Evolutionary conservation across 768 basidiomycete species (phyloP).

Genomic region (Filobasidium wieringae): DNA sequence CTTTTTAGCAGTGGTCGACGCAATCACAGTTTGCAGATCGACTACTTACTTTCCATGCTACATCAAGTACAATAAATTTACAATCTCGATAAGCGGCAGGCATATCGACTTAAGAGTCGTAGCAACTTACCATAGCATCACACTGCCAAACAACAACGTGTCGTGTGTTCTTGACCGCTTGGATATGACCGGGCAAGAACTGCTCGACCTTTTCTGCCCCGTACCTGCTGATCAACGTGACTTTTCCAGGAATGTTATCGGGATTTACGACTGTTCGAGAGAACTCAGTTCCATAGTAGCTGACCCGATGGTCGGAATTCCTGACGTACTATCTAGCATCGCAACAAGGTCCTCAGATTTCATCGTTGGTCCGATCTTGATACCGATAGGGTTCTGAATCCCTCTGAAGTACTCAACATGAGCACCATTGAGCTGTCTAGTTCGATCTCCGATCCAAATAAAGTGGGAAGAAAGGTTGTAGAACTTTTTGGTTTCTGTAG

Average conservation of each 20-base stretch:
- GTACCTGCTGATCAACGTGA: constrained; percentile 87
- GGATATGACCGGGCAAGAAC: constrained; percentile 67
- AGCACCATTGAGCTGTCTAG: constrained; percentile 77
- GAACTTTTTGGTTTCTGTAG: constrained; percentile 39
- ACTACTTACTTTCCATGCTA: constrained; percentile 73
- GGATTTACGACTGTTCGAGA: constrained; percentile 66
- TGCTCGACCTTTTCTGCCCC: constrained; percentile 72
- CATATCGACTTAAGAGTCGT: background rate
- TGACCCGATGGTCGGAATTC: constrained; percentile 27
- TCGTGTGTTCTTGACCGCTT: constrained; percentile 60
- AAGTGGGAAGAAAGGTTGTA: constrained; percentile 93
- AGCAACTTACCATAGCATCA: constrained; percentile 65
- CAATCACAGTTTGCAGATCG: background rate
- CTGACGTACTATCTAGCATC: constrained; percentile 55
- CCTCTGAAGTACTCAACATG: constrained; percentile 60
- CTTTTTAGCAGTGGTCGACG: background rate
- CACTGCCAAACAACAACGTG: constrained; percentile 91
- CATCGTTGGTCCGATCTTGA: constrained; percentile 93
- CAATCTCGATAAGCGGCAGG: too few relatives aligned
- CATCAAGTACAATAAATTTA: background rate
- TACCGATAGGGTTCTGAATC: constrained; percentile 46
- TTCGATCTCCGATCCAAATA: constrained; percentile 95
- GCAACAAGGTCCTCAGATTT: constrained; percentile 58
- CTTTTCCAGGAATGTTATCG: constrained; percentile 62
- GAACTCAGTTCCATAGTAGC: background rate